Evolutionary conservation across 2,329 filamentous ascomycete genomes (phyloP).

Genomic region (Venturia oleaginea): DNA sequence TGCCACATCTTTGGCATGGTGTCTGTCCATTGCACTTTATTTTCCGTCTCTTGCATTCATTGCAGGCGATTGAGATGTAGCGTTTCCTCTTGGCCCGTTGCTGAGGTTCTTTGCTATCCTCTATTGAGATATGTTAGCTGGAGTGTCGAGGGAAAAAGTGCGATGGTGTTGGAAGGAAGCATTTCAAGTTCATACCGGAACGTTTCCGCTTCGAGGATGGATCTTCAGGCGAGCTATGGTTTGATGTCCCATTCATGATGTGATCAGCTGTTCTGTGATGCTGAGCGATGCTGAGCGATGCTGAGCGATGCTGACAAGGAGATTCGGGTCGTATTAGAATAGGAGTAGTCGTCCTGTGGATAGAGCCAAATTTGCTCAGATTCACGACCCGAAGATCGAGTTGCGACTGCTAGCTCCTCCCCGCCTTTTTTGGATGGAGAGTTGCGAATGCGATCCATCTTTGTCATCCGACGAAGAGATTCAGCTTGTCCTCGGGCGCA

Average conservation of each 20-base stretch:
- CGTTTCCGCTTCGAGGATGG: conserved; percentile 1
- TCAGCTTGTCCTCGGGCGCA: background rate
- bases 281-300: too few relatives aligned
- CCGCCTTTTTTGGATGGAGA: background rate
- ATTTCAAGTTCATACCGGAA: conserved; percentile 2
- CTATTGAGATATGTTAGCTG: background rate
- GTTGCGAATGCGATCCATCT: background rate
- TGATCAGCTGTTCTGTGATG: background rate
- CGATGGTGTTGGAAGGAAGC: background rate
- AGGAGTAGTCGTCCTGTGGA: background rate
- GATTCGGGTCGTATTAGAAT: background rate
- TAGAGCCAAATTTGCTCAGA: background rate
- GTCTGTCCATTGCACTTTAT: conserved; percentile 60
- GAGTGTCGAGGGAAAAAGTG: background rate
- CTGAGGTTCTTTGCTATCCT: conserved; percentile 26
- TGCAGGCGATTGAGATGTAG: conserved; percentile 59
- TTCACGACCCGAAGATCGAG: background rate
- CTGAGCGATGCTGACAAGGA: background rate
- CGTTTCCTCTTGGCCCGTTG: conserved; percentile 55
- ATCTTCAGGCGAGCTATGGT: conserved; percentile 2
- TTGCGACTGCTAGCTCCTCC: background rate
- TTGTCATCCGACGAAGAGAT: background rate
- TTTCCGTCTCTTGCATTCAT: conserved; percentile 57
- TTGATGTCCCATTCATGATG: conserved; percentile 2
- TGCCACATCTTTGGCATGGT: conserved; percentile 56